phyloP scores from a whole-genome alignment of 169 alveolate genomes.

The Blepharisma undulans region DNA sequence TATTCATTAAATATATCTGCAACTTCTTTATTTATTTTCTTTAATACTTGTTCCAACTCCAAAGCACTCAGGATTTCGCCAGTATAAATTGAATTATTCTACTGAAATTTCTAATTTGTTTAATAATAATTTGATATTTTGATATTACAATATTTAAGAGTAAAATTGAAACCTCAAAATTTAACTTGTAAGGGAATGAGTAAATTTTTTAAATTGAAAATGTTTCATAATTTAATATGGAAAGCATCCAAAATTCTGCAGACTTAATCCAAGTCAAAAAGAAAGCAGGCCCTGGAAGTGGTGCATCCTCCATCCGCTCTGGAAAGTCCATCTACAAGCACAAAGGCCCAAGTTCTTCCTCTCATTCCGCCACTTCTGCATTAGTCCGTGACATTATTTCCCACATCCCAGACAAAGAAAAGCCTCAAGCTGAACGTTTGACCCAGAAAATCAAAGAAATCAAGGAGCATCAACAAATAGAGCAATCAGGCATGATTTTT shows the following conservation, averaged over 20 bases:
- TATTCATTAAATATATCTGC: too few relatives aligned
- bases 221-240: neutral
- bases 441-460: conserved; percentile 37
- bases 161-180: too few relatives aligned
- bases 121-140: too few relatives aligned
- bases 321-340: conserved; percentile 36
- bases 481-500: neutral
- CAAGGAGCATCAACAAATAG: neutral
- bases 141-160: too few relatives aligned
- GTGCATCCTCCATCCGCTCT: conserved; percentile 39
- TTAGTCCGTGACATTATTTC: conserved; percentile 21
- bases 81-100: too few relatives aligned
- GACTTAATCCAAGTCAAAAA: conserved; percentile 19
- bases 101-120: too few relatives aligned
- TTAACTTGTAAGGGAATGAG: too few relatives aligned
- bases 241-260: neutral
- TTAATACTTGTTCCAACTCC: too few relatives aligned
- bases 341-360: neutral
- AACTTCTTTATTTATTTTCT: too few relatives aligned
- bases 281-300: conserved; percentile 33
- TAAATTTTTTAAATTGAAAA: too few relatives aligned
- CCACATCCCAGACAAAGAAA: conserved; percentile 37
- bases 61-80: too few relatives aligned
- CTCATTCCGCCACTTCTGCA: conserved; percentile 26
- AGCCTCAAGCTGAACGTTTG: conserved; percentile 28